Conservation (phyloP, 257 asterid species). For the Solanum medicagineum region DNA sequence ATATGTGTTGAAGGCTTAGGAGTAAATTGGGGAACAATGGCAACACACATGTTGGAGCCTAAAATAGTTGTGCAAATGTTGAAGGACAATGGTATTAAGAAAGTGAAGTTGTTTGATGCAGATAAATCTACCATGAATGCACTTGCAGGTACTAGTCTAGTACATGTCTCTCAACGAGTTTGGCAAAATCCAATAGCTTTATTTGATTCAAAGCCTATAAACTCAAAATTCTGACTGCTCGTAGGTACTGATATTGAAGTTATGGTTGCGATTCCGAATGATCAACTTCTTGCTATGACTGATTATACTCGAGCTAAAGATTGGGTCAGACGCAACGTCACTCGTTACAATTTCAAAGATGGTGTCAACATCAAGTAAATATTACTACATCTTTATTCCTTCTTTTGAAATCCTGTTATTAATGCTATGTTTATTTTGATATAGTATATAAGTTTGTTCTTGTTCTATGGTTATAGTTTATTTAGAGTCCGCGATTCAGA, state of each 20-base stretch:
- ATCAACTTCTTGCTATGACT: slow-evolving; percentile 3
- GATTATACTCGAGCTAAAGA: neutral
- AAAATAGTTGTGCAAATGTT: neutral
- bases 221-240: neutral
- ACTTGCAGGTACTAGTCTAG: neutral
- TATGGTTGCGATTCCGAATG: slow-evolving; percentile 7
- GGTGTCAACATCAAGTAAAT: slow-evolving; percentile 3
- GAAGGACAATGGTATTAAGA: neutral
- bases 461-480: neutral
- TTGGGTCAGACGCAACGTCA: slow-evolving; percentile 4
- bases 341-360: neutral
- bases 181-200: neutral
- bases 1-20: slow-evolving; percentile 2
- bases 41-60: neutral
- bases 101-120: slow-evolving; percentile 3
- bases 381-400: neutral
- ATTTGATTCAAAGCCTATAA: neutral
- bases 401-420: neutral
- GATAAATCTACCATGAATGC: neutral
- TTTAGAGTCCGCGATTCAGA: neutral
- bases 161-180: neutral
- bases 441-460: neutral
- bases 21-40: slow-evolving; percentile 9
- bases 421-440: neutral
- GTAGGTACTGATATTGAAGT: slow-evolving; percentile 1